Evolutionary conservation across 2,329 filamentous ascomycete species (phyloP), one percentile per base, ranked within the genome.

Genomic region (Talaromyces sp.): DNA sequence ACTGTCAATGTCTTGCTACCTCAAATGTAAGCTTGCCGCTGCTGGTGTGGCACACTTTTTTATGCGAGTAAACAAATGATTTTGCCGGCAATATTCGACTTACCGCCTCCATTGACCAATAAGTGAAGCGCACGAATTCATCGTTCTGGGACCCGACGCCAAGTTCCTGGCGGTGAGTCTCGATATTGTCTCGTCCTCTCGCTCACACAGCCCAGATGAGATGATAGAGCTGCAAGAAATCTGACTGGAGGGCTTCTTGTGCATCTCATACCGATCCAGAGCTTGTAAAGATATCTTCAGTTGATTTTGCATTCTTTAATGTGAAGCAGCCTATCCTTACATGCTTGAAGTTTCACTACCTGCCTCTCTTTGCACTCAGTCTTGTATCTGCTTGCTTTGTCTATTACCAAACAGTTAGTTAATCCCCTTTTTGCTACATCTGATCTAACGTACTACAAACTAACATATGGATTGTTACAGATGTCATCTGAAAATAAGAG

Each of bases 31-130:
- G 27, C 27, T 31, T 31, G 25, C 25, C 49, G n/a, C n/a, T 50
- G 25, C 33, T 52, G 49, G 25, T 17, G 15, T 10, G 49, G 27
- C 27, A 31, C 27, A 31, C 25, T 15, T 7, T 33, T 13, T 33
- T 3, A 33, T 5, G 54, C 22, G 7, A 52, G 35, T 62, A 62
- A 62, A 62, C 60, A 62, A 54, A 17, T 9, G 35, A 54, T 50
- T 62, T 22, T 39, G 47, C 60, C 35, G 60, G 60, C 60, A 62
- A 22, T 54, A 61, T 62, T 41, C 8, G n/a, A 3, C 35, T 31
- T 22, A 54, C 60, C 60, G 60, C 60, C 25, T 13, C 47, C 41
- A 37, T n/a, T 19, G n/a, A 45, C 60, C 25, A 54, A 62, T 35
- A 11, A 62, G 3, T 17, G 17, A 15, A 47, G 15, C 39, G 60